These are phyloP conservation scores for Candida wancherniae DNA, from an alignment of 805 yeast species.

Conservation along the genomic window DNA sequence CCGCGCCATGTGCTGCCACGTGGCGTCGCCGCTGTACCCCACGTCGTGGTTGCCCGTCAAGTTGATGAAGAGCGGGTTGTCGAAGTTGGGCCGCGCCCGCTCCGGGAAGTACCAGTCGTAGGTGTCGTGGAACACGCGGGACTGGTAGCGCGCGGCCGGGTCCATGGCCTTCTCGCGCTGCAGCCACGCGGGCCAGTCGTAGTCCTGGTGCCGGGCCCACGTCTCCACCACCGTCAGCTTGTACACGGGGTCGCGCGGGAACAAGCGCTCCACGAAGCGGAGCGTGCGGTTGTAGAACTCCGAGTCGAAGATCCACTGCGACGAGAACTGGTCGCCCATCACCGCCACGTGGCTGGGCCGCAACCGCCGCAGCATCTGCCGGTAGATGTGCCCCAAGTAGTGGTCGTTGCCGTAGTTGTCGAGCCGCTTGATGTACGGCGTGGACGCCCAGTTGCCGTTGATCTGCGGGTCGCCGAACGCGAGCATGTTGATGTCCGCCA, in stretches of 20 bases:
- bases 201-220: slow-evolving; percentile 44
- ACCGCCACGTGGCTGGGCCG: slow-evolving; percentile 80
- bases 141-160: slow-evolving; percentile 29
- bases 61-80: slow-evolving; percentile 70
- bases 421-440: slow-evolving; percentile 66
- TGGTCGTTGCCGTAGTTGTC: slow-evolving; percentile 90
- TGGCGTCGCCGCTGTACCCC: slow-evolving; percentile 93
- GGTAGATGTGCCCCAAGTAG: slow-evolving; percentile 79
- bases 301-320: slow-evolving; percentile 89
- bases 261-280: slow-evolving; percentile 67
- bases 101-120: slow-evolving; percentile 57
- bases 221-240: slow-evolving; percentile 46
- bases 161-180: slow-evolving; percentile 37
- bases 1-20: slow-evolving; percentile 84
- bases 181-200: slow-evolving; percentile 50
- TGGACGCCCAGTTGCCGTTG: slow-evolving; percentile 75
- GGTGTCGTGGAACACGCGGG: slow-evolving; percentile 48
- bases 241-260: slow-evolving; percentile 52
- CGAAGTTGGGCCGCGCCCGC: slow-evolving; percentile 29
- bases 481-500: slow-evolving; percentile 56
- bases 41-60: slow-evolving; percentile 94
- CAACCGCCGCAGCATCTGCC: slow-evolving; percentile 56
- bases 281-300: slow-evolving; percentile 80
- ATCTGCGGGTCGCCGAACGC: slow-evolving; percentile 97
- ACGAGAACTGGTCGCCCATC: slow-evolving; percentile 87